Evolutionary conservation across 257 asterid species (phyloP), one percentile per base, ranked within the genome.

Genomic region (Coffea canephora): DNA sequence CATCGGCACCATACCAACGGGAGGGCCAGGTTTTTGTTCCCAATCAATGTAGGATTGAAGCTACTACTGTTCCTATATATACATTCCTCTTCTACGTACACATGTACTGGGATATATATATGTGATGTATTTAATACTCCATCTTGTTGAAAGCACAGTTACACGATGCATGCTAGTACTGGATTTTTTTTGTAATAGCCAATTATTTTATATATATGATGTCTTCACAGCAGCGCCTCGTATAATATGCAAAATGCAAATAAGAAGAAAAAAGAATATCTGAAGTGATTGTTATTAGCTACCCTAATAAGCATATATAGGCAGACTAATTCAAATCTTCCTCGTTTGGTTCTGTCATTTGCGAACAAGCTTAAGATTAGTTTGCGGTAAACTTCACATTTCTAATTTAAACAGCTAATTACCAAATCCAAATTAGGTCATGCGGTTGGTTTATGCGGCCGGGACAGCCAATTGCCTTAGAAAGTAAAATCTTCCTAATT

Each of bases 381-480:
- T 18, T 21, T 57, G 19, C 64, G n/a, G 64, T 55, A 2, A 39
- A 39, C 5, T 57, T 64, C 69, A 62, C 16, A 14, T 62, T 4
- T 1, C 10, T 62, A 62, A 23, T 23, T 34, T 39, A 39, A 4
- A 4, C 43, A 39, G 43, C 43, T 39, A 39, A 13, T 67, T 67
- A 16, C 45, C 48, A 14, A 16, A 34, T 41, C 11, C 23, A 21
- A 21, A 82, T 67, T 31, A 69, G 69, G 59, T 76, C 89, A 86
- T 89, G 71, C 85, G 93, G 87, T 86, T 83, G 88, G 86, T 86
- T 86, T 87, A 79, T 81, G 66, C 34, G 34, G 34, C 34, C 34
- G 88, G 74, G 78, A 83, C 81, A 76, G 78, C 84, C 66, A 59
- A 25, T 52, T 25, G 64, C 64, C 50, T 46, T 46, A 46, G 6